These are phyloP conservation scores for Hygrophoropsis aurantiaca DNA, from an alignment of 768 basidiomycete genomes.

Conservation along the genomic window DNA sequence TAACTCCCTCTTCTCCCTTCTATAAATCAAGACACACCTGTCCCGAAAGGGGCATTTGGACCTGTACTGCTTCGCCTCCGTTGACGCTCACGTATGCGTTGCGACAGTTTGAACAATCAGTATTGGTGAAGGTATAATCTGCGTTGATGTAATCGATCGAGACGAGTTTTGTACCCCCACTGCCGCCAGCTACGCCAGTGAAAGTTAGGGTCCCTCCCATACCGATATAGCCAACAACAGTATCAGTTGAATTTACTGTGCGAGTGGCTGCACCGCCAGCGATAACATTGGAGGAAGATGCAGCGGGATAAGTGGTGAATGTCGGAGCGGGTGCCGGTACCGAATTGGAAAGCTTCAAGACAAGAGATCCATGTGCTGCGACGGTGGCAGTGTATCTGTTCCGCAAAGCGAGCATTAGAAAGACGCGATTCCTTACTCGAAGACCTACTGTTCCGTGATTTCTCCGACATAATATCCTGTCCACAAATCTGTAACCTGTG, in stretches of 20 bases:
- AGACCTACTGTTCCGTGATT: conserved; percentile 35
- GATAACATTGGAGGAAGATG: conserved; percentile 33
- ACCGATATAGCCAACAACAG: conserved; percentile 39
- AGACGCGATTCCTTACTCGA: neutral
- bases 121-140: conserved; percentile 42
- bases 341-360: conserved; percentile 36
- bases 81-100: conserved; percentile 48
- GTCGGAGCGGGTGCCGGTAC: conserved; percentile 22
- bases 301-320: conserved; percentile 33
- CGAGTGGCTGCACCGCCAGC: conserved; percentile 38
- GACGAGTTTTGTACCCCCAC: conserved; percentile 43
- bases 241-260: conserved; percentile 34
- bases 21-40: conserved; percentile 33
- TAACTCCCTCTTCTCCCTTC: neutral
- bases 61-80: conserved; percentile 40
- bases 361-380: conserved; percentile 24
- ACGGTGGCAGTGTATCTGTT: conserved; percentile 34
- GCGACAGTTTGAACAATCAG: conserved; percentile 49
- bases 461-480: conserved; percentile 37
- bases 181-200: conserved; percentile 37
- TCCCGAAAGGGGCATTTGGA: conserved; percentile 47
- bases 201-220: conserved; percentile 45
- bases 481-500: conserved; percentile 39
- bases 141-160: conserved; percentile 50
- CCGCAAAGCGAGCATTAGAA: neutral